These are phyloP conservation scores for Platanthera guangdongensis DNA, from an alignment of 106 monocot genomes.

Conservation along the genomic window DNA sequence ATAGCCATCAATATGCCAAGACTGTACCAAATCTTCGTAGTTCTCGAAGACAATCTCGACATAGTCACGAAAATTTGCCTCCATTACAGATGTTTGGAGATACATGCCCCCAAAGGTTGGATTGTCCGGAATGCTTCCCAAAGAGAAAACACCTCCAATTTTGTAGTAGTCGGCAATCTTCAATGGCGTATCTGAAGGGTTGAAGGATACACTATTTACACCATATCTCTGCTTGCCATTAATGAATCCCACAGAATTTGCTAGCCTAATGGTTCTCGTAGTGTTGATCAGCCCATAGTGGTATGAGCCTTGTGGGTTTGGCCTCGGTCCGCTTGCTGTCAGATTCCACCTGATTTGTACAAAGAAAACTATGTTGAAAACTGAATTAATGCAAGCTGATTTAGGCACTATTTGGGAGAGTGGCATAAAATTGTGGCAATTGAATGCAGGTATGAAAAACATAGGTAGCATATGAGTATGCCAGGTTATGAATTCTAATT, in stretches of 20 bases:
- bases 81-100: constrained; percentile 60
- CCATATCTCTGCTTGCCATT: constrained; percentile 68
- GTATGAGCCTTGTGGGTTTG: constrained; percentile 72
- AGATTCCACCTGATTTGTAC: constrained; percentile 50
- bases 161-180: constrained; percentile 58
- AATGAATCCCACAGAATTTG: constrained; percentile 44
- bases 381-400: too few species aligned
- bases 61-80: constrained; percentile 45
- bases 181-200: constrained; percentile 47
- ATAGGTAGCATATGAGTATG: too few species aligned
- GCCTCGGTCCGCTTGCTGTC: constrained; percentile 63
- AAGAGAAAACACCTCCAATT: constrained; percentile 42
- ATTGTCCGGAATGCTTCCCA: constrained; percentile 49
- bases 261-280: constrained; percentile 52
- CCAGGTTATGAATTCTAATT: too few species aligned
- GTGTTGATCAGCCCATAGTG: constrained; percentile 69
- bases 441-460: too few species aligned
- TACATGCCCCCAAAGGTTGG: constrained; percentile 38
- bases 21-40: constrained; percentile 43
- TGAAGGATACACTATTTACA: constrained; percentile 58
- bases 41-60: constrained; percentile 66
- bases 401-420: too few species aligned
- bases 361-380: not conserved
- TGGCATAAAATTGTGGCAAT: too few species aligned
- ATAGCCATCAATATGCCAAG: constrained; percentile 65